A percentile compares a stretch with the other conserved stretches of the same genome.
Evolutionary conservation across 345 rosid species (phyloP).

Genomic region (Euphorbia peplus): DNA sequence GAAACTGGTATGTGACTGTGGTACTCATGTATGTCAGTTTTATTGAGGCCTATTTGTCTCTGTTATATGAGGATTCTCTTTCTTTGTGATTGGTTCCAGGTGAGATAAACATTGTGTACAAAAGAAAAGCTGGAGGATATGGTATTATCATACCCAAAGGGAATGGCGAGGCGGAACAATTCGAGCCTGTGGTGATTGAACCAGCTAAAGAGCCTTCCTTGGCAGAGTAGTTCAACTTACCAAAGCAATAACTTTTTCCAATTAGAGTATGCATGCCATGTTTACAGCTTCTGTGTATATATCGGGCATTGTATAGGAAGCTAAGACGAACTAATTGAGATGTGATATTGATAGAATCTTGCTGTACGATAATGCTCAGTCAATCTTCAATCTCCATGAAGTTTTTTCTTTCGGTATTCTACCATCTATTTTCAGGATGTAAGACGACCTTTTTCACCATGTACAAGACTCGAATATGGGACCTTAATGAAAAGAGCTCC

Average conservation of each 20-base stretch:
- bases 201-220: slow-evolving; percentile 49
- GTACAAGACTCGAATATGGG: too few relatives aligned
- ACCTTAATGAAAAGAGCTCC: too few relatives aligned
- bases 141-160: slow-evolving; percentile 83
- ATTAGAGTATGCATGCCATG: neutral
- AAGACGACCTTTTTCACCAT: too few relatives aligned
- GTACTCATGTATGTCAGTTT: neutral
- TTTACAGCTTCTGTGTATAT: slow-evolving; percentile 18
- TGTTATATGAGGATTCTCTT: neutral
- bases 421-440: too few relatives aligned
- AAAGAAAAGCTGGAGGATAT: slow-evolving; percentile 81
- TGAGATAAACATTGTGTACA: slow-evolving; percentile 83
- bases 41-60: neutral
- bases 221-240: slow-evolving; percentile 35
- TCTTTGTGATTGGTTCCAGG: slow-evolving; percentile 38
- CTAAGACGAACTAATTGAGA: slow-evolving; percentile 9
- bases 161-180: slow-evolving; percentile 46
- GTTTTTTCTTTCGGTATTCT: too few relatives aligned
- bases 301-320: slow-evolving; percentile 13
- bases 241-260: slow-evolving; percentile 2
- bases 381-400: neutral
- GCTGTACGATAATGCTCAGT: neutral
- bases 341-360: neutral
- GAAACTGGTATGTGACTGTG: slow-evolving; percentile 60
- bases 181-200: slow-evolving; percentile 59